Evolutionary conservation across 2,329 filamentous ascomycete species (phyloP).

Genomic region (Sclerotinia minor): DNA sequence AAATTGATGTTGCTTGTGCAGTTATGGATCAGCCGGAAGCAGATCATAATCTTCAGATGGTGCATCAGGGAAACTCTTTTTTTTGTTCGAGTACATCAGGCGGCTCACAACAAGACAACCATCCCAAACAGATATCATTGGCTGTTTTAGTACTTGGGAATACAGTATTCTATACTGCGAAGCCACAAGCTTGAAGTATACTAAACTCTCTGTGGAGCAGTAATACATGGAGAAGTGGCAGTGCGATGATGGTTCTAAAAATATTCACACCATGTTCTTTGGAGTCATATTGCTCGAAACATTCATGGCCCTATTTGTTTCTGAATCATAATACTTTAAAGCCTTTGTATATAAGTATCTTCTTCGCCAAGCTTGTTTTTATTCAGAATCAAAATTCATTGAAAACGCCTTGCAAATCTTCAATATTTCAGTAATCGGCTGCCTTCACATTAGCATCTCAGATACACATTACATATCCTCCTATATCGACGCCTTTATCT

Average conservation of each 20-base stretch:
- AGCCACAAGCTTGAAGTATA: not conserved
- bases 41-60: not conserved
- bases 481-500: not conserved
- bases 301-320: not conserved
- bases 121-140: not conserved
- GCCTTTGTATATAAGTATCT: not conserved
- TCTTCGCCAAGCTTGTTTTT: not conserved
- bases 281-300: constrained; percentile 1
- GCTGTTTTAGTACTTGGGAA: not conserved
- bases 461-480: not conserved
- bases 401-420: not conserved
- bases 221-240: not conserved
- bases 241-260: not conserved
- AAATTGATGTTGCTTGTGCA: not conserved
- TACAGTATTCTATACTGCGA: not conserved
- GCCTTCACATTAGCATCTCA: not conserved
- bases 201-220: not conserved
- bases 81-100: not conserved
- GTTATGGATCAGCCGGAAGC: not conserved
- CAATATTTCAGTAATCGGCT: not conserved
- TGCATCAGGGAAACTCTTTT: not conserved
- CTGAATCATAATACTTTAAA: not conserved
- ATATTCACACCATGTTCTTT: not conserved
- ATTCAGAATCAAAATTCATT: not conserved
- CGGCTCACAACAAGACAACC: not conserved